A percentile compares a stretch with the other conserved stretches of the same genome.
phyloP scores from a whole-genome alignment of 352 stramenopile species.

The Globisporangium parvum region DNA sequence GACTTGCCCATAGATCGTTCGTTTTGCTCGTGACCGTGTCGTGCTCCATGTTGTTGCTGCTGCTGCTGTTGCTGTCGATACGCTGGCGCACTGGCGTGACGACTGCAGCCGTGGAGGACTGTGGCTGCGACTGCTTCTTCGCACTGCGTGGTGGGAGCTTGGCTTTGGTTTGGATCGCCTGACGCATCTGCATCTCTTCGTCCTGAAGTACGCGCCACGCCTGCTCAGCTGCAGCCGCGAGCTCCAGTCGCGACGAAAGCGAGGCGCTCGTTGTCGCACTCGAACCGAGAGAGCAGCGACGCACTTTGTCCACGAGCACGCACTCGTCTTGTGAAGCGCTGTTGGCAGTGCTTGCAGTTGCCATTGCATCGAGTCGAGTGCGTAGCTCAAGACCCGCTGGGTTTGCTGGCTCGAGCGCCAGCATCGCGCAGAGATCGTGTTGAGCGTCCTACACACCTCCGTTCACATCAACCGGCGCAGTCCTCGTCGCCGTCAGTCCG shows the following conservation, averaged over 20 bases:
- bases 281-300: slow-evolving; percentile 2
- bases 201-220: slow-evolving; percentile 51
- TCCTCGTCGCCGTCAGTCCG: too few relatives aligned
- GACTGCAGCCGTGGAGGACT: neutral
- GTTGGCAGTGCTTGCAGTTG: neutral
- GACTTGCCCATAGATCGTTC: slow-evolving; percentile 14
- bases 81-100: slow-evolving; percentile 3
- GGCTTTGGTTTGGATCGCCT: slow-evolving; percentile 1
- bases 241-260: neutral
- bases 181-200: slow-evolving; percentile 36
- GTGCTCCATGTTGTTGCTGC: neutral
- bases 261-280: neutral
- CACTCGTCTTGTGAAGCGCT: too few relatives aligned
- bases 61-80: neutral
- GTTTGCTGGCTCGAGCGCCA: slow-evolving; percentile 35
- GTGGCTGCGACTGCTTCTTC: slow-evolving; percentile 5
- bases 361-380: neutral
- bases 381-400: slow-evolving; percentile 15
- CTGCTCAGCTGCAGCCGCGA: slow-evolving; percentile 18
- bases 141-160: neutral
- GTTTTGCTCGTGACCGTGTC: slow-evolving; percentile 10
- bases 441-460: slow-evolving; percentile 22
- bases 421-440: slow-evolving; percentile 21
- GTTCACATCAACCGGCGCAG: neutral
- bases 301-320: neutral